A percentile compares a stretch with the other conserved stretches of the same genome.
Conservation (phyloP, 257 asterid species). For the Oldenlandia corymbosa region DNA sequence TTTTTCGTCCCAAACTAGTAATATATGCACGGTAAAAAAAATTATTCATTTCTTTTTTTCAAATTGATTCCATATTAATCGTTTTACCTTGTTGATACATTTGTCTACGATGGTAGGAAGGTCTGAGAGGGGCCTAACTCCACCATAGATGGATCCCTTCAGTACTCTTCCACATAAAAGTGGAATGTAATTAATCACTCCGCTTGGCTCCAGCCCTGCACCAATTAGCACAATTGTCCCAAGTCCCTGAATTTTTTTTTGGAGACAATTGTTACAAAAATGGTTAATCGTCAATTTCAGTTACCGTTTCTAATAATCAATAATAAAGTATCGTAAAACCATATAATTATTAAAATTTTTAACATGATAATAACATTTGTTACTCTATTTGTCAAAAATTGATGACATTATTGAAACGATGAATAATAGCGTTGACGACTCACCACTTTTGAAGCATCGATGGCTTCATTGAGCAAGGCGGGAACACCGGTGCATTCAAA, state of each 20-base stretch:
- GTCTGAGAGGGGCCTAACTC: conserved; percentile 54
- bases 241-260: conserved; percentile 18
- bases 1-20: too few species aligned
- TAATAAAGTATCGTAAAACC: too few species aligned
- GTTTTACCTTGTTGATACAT: conserved; percentile 63
- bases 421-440: neutral
- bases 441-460: conserved; percentile 69
- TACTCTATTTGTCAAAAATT: too few species aligned
- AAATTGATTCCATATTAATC: neutral
- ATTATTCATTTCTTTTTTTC: neutral
- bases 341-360: too few species aligned
- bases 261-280: neutral
- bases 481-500: conserved; percentile 73
- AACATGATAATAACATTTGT: too few species aligned
- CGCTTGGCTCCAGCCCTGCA: conserved; percentile 21
- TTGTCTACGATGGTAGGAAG: conserved; percentile 50
- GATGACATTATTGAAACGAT: too few species aligned
- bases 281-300: too few species aligned
- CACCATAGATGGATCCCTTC: conserved; percentile 59
- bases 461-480: conserved; percentile 53
- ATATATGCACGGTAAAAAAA: neutral
- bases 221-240: conserved; percentile 27
- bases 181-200: conserved; percentile 37
- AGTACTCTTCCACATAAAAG: conserved; percentile 57
- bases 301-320: too few species aligned